These are phyloP conservation scores for Coemansia guatemalensis DNA, from an alignment of 192 early-diverging fungal genomes.

Conservation along the genomic window DNA sequence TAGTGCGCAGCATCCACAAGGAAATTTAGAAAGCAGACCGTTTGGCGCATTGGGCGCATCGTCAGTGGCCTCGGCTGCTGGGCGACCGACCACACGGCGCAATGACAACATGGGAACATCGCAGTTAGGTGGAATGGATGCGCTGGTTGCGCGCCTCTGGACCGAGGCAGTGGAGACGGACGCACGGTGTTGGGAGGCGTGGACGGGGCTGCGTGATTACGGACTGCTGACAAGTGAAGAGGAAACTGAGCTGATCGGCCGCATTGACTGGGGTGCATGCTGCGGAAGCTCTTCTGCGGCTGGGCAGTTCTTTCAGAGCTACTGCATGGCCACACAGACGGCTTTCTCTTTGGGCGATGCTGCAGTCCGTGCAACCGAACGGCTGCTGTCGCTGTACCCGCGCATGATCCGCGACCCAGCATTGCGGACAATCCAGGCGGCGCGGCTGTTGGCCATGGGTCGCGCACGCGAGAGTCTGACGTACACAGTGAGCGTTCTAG, in stretches of 20 bases:
- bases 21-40: background rate
- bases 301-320: slow-evolving; percentile 38
- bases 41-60: background rate
- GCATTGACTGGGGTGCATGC: slow-evolving; percentile 33
- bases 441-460: slow-evolving; percentile 41
- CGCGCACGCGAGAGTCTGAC: slow-evolving; percentile 26
- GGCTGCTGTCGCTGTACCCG: slow-evolving; percentile 23
- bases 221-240: slow-evolving; percentile 42
- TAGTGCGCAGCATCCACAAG: slow-evolving; percentile 11
- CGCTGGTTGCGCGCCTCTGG: slow-evolving; percentile 37
- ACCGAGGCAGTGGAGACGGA: slow-evolving; percentile 26
- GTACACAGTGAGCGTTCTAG: slow-evolving; percentile 34
- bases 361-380: slow-evolving; percentile 21
- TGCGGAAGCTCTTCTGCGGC: slow-evolving; percentile 27
- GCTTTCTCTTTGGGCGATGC: slow-evolving; percentile 20
- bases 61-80: background rate
- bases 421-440: slow-evolving; percentile 46
- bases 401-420: slow-evolving; percentile 24
- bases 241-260: slow-evolving; percentile 23
- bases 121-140: slow-evolving; percentile 28
- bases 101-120: slow-evolving; percentile 2
- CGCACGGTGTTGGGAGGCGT: slow-evolving; percentile 55
- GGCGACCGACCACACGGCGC: slow-evolving; percentile 4
- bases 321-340: slow-evolving; percentile 46
- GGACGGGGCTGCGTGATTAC: slow-evolving; percentile 47